Evolutionary conservation across 768 basidiomycete genomes (phyloP), one percentile per base, ranked within the genome.

Genomic region (Leccinum subtestaceum): DNA sequence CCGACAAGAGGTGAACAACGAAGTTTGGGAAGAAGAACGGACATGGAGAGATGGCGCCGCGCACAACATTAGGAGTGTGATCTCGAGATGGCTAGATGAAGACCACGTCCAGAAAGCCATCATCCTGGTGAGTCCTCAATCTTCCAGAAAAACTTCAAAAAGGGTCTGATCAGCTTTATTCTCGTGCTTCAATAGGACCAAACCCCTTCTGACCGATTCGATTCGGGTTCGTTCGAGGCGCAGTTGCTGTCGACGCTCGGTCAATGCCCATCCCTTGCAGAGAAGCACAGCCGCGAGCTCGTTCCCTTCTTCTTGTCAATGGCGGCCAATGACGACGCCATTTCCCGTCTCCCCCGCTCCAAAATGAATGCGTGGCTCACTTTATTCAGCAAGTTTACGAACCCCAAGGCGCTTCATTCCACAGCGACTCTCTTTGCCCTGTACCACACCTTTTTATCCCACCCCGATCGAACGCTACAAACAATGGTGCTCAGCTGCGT

Each of bases 261-360:
- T n/a, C 82, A 88, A 65, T 84, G 85, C 58, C 76, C 88, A 0
- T 77, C 81, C 2, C 73, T 97, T 11, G 90, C 87, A 0, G 93
- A 98, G 72, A 91, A 88, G 70, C 89, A 96, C 72, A 92, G 89
- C 57, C 87, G 92, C 38, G 84, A 89, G n/a, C 76, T 98, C 34
- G 78, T 97, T n/a, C 87, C 93, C 0, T 80, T 89, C 57, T 97
- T 98, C 77, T 78, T 98, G 38, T 70, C 63, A 52, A 72, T 84
- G 48, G 78, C 75, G n/a, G 62, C 62, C 34, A 40, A 64, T 21
- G 55, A 62, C 9, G 72, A 75, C 52, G 65, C 66, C 3, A 59
- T 72, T 5, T 67, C 76, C 4, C 80, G 76, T 48, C 72, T 89
- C 7, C 74, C 85, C 2, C 86, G 85, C 46, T 72, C 78, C 29